These are phyloP conservation scores for Sisymbrium irio DNA, from an alignment of 345 rosid species.

Conservation along the genomic window DNA sequence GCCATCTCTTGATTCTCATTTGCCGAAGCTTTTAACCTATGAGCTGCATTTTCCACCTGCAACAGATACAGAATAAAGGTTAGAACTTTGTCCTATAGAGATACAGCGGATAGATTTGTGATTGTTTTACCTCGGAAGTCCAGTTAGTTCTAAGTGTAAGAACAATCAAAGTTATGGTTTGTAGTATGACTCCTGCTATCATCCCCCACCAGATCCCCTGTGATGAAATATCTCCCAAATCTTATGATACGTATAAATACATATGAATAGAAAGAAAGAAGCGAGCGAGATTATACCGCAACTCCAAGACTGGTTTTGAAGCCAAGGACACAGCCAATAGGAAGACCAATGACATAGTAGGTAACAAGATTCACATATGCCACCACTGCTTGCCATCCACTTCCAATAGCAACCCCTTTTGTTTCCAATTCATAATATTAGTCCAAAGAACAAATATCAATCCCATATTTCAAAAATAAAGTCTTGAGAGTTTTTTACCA, in stretches of 20 bases:
- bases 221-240: background rate
- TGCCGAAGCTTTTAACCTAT: slow-evolving; percentile 48
- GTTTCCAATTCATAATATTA: background rate
- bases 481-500: slow-evolving; percentile 39
- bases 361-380: slow-evolving; percentile 79
- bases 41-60: slow-evolving; percentile 66
- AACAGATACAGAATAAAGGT: slow-evolving; percentile 12
- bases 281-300: slow-evolving; percentile 46
- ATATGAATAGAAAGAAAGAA: background rate
- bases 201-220: slow-evolving; percentile 99
- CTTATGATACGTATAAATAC: background rate
- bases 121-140: slow-evolving; percentile 56
- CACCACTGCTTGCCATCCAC: slow-evolving; percentile 95
- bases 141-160: slow-evolving; percentile 79
- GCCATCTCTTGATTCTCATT: slow-evolving; percentile 37
- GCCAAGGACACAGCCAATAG: slow-evolving; percentile 85
- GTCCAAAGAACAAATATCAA: background rate
- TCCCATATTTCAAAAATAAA: background rate
- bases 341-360: slow-evolving; percentile 87
- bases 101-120: background rate
- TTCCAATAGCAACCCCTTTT: slow-evolving; percentile 92
- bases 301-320: slow-evolving; percentile 80
- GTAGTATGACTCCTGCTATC: slow-evolving; percentile 67
- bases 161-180: slow-evolving; percentile 57
- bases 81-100: background rate